These are phyloP conservation scores for Quercus variabilis DNA, from an alignment of 306 rosid species.

Conservation along the genomic window DNA sequence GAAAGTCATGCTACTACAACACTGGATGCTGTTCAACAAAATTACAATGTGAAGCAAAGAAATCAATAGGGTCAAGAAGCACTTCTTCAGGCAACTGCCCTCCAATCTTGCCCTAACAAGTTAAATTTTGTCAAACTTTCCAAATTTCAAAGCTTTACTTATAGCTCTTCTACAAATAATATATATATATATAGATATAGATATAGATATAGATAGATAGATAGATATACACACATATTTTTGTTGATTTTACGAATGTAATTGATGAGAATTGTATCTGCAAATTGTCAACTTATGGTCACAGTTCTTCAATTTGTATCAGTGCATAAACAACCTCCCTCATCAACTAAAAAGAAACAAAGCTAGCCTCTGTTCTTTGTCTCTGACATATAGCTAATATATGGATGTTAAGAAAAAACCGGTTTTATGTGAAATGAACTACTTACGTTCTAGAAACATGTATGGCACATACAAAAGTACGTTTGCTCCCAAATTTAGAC, in stretches of 20 bases:
- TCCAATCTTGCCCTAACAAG: background rate
- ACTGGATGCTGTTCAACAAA: background rate
- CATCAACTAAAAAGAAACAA: background rate
- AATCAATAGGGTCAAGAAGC: background rate
- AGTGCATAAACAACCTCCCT: background rate
- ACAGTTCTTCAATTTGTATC: background rate
- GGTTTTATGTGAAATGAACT: background rate
- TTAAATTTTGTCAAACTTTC: background rate
- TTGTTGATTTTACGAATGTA: background rate
- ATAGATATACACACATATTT: no score
- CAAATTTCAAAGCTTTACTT: background rate
- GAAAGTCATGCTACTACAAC: background rate
- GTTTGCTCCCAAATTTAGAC: background rate
- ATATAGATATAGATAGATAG: no score
- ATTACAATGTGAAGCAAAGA: background rate
- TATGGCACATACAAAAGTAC: background rate
- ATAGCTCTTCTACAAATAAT: background rate
- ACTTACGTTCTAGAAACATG: background rate
- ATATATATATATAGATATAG: no score
- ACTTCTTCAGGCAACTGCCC: background rate
- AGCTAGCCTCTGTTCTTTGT: background rate
- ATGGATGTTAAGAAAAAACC: background rate
- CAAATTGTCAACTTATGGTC: background rate
- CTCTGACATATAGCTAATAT: background rate
- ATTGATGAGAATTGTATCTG: background rate